phyloP scores from a whole-genome alignment of 371 early-diverging fungal genomes.

The Entomophthora muscae region DNA sequence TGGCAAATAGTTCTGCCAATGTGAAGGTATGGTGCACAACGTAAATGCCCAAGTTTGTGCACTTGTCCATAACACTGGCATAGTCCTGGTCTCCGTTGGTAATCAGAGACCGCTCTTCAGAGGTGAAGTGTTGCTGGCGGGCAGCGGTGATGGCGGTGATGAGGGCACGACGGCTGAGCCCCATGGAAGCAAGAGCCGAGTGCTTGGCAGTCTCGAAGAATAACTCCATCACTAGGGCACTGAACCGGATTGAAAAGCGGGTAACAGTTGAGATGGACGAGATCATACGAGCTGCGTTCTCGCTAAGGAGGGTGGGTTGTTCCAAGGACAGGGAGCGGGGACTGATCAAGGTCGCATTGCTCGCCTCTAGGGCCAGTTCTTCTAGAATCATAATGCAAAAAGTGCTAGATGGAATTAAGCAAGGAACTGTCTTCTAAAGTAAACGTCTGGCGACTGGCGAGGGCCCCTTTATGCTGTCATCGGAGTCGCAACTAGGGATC shows the following conservation, averaged over 20 bases:
- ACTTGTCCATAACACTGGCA: conserved; percentile 21
- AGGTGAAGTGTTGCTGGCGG: background rate
- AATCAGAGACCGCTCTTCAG: background rate
- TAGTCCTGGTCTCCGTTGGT: background rate
- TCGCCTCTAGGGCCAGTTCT: too few relatives aligned
- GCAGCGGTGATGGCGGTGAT: background rate
- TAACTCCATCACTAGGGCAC: background rate
- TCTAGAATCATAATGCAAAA: too few relatives aligned
- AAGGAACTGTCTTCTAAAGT: too few relatives aligned
- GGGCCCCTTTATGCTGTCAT: too few relatives aligned
- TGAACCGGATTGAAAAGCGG: background rate
- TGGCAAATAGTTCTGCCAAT: conserved; percentile 56
- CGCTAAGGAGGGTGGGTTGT: background rate
- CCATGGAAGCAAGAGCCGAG: background rate
- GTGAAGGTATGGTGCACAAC: conserved; percentile 52
- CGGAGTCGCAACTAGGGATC: too few relatives aligned
- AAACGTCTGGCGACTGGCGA: too few relatives aligned
- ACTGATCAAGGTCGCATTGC: too few relatives aligned
- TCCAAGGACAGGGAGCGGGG: too few relatives aligned
- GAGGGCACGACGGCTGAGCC: background rate
- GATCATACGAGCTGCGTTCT: background rate
- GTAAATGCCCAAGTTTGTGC: conserved; percentile 47
- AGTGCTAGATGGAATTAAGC: too few relatives aligned
- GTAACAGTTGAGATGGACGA: background rate
- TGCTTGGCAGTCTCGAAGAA: background rate